Conservation (phyloP, 2,329 filamentous ascomycete species). For the Fusarium fracticaudum region DNA sequence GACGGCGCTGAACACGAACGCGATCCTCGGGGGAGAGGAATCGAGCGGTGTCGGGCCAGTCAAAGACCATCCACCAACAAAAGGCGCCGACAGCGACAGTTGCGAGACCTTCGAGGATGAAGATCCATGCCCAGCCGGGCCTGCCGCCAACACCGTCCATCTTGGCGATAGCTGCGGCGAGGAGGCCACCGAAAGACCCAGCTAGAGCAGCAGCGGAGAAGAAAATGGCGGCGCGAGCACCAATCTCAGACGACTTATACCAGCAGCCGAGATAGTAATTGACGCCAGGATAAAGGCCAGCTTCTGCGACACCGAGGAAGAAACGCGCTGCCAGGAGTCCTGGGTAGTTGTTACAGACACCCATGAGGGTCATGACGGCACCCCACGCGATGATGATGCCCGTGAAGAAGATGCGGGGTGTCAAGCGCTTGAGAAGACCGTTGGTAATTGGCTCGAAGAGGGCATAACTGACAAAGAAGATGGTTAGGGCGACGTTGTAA, state of each 20-base stretch:
- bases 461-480: conserved; percentile 78
- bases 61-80: conserved; percentile 79
- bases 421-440: conserved; percentile 69
- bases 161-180: conserved; percentile 73
- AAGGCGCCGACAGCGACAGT: conserved; percentile 72
- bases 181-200: conserved; percentile 76
- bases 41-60: conserved; percentile 78
- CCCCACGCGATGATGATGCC: conserved; percentile 70
- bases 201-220: conserved; percentile 82
- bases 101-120: conserved; percentile 72
- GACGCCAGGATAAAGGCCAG: conserved; percentile 73
- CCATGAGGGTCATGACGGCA: conserved; percentile 59
- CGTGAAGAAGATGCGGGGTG: conserved; percentile 70
- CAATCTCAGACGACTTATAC: conserved; percentile 81
- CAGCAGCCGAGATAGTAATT: conserved; percentile 78
- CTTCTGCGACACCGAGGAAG: conserved; percentile 72
- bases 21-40: conserved; percentile 76
- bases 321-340: conserved; percentile 62
- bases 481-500: conserved; percentile 67
- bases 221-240: conserved; percentile 76
- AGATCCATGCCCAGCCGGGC: conserved; percentile 69
- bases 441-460: conserved; percentile 73
- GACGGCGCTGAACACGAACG: conserved; percentile 71
- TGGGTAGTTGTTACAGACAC: conserved; percentile 54
- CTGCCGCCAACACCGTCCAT: conserved; percentile 69